Conservation (phyloP, 768 basidiomycete species). For the Lactarius trivialis region DNA sequence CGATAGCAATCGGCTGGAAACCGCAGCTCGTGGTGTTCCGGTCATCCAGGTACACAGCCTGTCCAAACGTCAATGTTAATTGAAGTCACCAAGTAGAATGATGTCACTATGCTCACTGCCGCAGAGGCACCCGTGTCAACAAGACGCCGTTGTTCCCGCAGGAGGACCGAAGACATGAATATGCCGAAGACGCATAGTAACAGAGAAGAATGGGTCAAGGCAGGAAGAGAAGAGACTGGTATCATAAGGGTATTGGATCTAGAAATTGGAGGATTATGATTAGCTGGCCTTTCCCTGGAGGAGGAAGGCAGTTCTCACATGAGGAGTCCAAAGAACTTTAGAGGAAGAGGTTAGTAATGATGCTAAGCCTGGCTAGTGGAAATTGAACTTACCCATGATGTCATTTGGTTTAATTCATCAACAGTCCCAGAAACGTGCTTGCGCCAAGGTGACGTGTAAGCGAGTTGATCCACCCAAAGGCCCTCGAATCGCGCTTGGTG, state of each 20-base stretch:
- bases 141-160: not conserved
- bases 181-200: not conserved
- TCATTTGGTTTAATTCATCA: not conserved
- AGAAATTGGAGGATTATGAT: not conserved
- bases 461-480: not conserved
- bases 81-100: not conserved
- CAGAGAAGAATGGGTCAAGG: not conserved
- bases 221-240: not conserved
- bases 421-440: not conserved
- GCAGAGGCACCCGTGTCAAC: not conserved
- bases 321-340: not conserved
- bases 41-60: constrained; percentile 7
- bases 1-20: constrained; percentile 13
- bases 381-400: not conserved
- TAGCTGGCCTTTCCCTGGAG: not conserved
- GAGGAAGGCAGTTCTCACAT: not conserved
- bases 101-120: not conserved
- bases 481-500: not conserved
- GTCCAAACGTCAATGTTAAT: not conserved
- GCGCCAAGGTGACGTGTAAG: not conserved
- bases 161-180: not conserved
- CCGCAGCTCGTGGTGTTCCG: constrained; percentile 8
- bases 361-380: not conserved
- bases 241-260: not conserved
- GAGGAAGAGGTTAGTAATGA: not conserved